A percentile compares a stretch with the other conserved stretches of the same genome.
phyloP scores from a whole-genome alignment of 139 green algal genomes.

The Gonium pectorale region DNA sequence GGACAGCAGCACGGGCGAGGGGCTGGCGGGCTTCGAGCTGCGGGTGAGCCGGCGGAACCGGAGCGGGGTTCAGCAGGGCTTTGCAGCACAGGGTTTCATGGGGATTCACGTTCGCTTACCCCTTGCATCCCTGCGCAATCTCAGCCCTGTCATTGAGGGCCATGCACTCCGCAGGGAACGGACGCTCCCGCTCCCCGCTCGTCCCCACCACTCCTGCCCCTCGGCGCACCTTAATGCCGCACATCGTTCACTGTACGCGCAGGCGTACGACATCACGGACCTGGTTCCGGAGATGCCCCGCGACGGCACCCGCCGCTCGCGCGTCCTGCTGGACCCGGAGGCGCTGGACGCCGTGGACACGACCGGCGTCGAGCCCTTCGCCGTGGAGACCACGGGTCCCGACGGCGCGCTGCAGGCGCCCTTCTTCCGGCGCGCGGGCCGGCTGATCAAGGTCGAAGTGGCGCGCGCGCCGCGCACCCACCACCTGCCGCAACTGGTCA shows the following conservation, averaged over 20 bases:
- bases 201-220: too few relatives aligned
- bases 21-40: slow-evolving; percentile 47
- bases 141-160: too few relatives aligned
- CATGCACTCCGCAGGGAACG: too few relatives aligned
- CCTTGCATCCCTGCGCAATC: too few relatives aligned
- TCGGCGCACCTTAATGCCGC: too few relatives aligned
- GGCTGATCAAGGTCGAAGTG: slow-evolving; percentile 42
- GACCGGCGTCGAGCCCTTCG: slow-evolving; percentile 24
- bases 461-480: slow-evolving; percentile 19
- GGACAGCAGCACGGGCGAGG: slow-evolving; percentile 24
- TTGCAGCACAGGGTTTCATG: too few relatives aligned
- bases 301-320: slow-evolving; percentile 14
- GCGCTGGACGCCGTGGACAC: slow-evolving; percentile 31
- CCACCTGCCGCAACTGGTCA: slow-evolving; percentile 43
- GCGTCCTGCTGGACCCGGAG: slow-evolving; percentile 37
- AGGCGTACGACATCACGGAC: slow-evolving; percentile 55
- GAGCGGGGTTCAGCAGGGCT: too few relatives aligned
- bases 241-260: too few relatives aligned
- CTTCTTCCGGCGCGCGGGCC: slow-evolving; percentile 41
- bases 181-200: too few relatives aligned
- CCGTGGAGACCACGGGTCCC: slow-evolving; percentile 15
- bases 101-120: too few relatives aligned
- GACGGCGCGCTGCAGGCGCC: slow-evolving; percentile 25
- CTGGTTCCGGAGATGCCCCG: slow-evolving; percentile 24
- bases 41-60: too few relatives aligned